Conservation (phyloP, 371 early-diverging fungal species). For the Nematocida sp. region DNA sequence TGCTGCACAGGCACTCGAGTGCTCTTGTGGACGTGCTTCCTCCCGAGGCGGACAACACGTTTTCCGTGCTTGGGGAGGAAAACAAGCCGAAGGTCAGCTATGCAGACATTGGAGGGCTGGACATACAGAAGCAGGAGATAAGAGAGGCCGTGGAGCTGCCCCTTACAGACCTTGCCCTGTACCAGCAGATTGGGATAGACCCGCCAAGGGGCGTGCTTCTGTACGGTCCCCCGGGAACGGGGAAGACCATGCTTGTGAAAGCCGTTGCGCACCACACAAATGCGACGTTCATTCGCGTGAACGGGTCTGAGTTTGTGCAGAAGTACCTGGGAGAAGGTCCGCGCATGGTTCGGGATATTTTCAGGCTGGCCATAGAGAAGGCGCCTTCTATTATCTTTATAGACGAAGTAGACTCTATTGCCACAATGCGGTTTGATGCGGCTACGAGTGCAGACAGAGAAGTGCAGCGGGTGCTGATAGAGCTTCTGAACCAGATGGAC, state of each 20-base stretch:
- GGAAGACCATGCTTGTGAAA: conserved; percentile 95
- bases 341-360: conserved; percentile 67
- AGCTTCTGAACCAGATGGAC: conserved; percentile 98
- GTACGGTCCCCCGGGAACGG: conserved; percentile 97
- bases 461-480: conserved; percentile 95
- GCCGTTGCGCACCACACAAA: conserved; percentile 83
- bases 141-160: conserved; percentile 94
- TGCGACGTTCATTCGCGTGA: conserved; percentile 74
- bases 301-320: conserved; percentile 85
- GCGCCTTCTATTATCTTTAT: conserved; percentile 87
- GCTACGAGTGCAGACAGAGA: conserved; percentile 98
- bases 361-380: conserved; percentile 69
- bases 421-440: conserved; percentile 96
- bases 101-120: conserved; percentile 97
- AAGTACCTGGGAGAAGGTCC: conserved; percentile 85
- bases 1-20: conserved; percentile 93
- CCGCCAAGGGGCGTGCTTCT: conserved; percentile 85
- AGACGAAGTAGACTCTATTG: conserved; percentile 94
- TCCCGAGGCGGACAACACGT: conserved; percentile 65
- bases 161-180: conserved; percentile 84
- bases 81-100: conserved; percentile 70
- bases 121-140: conserved; percentile 86
- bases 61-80: conserved; percentile 62
- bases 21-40: conserved; percentile 71
- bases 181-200: conserved; percentile 86